Conservation (phyloP, 371 early-diverging fungal species). For the Encephalitozoon hellem region DNA sequence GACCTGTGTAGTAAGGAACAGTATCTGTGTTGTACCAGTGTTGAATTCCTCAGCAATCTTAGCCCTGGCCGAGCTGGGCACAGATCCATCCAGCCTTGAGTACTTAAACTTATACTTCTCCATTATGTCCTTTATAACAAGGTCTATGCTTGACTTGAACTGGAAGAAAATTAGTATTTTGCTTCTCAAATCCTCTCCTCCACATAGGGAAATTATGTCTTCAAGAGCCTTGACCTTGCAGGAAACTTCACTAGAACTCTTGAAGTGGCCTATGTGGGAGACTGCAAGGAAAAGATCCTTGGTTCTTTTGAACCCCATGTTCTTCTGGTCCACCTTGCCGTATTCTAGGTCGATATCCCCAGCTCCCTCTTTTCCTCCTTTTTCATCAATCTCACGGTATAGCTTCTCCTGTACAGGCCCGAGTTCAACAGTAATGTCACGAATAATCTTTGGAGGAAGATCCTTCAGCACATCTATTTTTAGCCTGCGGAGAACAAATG, state of each 20-base stretch:
- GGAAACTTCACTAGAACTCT: conserved; percentile 57
- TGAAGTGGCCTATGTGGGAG: conserved; percentile 67
- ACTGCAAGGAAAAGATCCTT: conserved; percentile 36
- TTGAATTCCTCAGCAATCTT: conserved; percentile 85
- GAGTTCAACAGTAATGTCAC: conserved; percentile 88
- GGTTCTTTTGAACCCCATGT: conserved; percentile 8
- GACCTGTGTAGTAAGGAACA: conserved; percentile 87
- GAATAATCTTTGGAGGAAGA: conserved; percentile 95
- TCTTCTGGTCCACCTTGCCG: conserved; percentile 7
- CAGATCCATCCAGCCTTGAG: conserved; percentile 85
- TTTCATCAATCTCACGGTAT: conserved; percentile 67
- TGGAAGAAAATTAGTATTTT: conserved; percentile 93
- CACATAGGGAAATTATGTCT: conserved; percentile 77
- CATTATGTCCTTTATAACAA: conserved; percentile 69
- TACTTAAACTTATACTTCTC: conserved; percentile 61
- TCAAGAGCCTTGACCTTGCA: conserved; percentile 68
- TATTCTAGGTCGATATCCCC: conserved; percentile 6
- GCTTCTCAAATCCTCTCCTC: conserved; percentile 62
- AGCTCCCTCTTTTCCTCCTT: not conserved
- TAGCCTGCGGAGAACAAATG: conserved; percentile 86
- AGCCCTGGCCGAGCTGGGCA: conserved; percentile 68
- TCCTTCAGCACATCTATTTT: conserved; percentile 95
- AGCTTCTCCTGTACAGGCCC: conserved; percentile 70
- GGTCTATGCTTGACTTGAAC: conserved; percentile 83
- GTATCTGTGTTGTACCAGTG: conserved; percentile 78